Evolutionary conservation across 192 early-diverging fungal species (phyloP).

Genomic region (Funneliformis mosseae): DNA sequence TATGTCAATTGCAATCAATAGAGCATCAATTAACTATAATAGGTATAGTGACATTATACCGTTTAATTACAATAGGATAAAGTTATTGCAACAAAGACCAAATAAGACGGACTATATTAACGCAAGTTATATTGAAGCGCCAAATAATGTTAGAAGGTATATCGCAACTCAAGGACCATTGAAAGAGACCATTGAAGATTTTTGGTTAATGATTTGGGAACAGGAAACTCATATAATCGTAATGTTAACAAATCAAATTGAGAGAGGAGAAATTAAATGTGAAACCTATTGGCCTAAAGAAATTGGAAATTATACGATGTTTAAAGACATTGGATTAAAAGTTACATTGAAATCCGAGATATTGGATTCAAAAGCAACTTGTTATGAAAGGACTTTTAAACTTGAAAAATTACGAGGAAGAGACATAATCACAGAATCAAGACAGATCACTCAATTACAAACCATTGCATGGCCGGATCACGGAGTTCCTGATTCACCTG

Average conservation of each 20-base stretch:
- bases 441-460: conserved; percentile 68
- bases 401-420: conserved; percentile 32
- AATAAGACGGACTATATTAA: conserved; percentile 78
- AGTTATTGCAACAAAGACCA: conserved; percentile 5
- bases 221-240: conserved; percentile 72
- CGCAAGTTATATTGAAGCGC: conserved; percentile 67
- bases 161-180: conserved; percentile 90
- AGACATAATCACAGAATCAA: conserved; percentile 12
- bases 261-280: conserved; percentile 76
- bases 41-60: conserved; percentile 46
- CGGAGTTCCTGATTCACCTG: conserved; percentile 60
- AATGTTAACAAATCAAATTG: conserved; percentile 82
- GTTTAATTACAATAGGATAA: conserved; percentile 34
- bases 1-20: neutral
- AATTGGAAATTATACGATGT: conserved; percentile 38
- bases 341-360: conserved; percentile 50
- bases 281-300: conserved; percentile 80
- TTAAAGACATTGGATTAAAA: conserved; percentile 45
- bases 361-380: conserved; percentile 43
- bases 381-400: conserved; percentile 46
- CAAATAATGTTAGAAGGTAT: conserved; percentile 57
- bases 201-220: conserved; percentile 93
- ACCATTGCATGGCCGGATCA: conserved; percentile 86
- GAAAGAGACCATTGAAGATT: conserved; percentile 72
- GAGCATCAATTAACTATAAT: conserved; percentile 23